Percentiles rank a stretch among this genome's conserved stretches.
These are phyloP conservation scores for Fusarium sp. DNA, from an alignment of 2,329 filamentous ascomycete genomes.

Conservation along the genomic window DNA sequence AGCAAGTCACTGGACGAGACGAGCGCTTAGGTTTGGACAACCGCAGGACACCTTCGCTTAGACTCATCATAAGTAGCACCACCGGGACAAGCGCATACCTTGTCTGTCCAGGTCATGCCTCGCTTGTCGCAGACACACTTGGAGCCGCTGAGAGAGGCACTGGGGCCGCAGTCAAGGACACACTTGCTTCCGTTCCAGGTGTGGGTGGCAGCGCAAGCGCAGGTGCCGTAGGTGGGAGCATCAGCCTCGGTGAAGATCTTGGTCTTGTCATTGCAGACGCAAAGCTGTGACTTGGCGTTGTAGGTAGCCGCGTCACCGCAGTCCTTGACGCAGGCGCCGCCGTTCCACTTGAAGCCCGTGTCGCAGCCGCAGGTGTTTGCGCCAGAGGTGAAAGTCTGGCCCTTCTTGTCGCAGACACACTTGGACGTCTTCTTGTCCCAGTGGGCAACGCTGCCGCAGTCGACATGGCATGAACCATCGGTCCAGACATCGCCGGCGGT, in stretches of 20 bases:
- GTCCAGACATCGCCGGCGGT: not conserved
- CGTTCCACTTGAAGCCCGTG: not conserved
- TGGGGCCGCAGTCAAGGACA: not conserved
- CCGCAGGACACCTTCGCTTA: not conserved
- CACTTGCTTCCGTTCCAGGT: constrained; percentile 7
- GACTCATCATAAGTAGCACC: not conserved
- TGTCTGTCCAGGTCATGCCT: not conserved
- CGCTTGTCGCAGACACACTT: constrained; percentile 5
- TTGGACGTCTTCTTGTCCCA: not conserved
- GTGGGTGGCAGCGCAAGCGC: not conserved
- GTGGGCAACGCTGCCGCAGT: not conserved
- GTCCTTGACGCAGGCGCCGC: not conserved
- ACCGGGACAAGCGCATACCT: not conserved
- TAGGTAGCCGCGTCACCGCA: not conserved
- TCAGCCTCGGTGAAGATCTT: not conserved
- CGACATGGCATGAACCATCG: not conserved
- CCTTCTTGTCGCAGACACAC: constrained; percentile 7
- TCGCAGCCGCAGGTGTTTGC: not conserved
- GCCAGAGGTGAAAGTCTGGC: constrained; percentile 3
- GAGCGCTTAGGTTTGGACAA: too few species aligned
- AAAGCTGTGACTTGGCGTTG: not conserved
- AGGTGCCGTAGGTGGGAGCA: not conserved
- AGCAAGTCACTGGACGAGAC: too few species aligned
- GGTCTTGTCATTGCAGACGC: not conserved
- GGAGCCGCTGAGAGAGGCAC: not conserved